Percentiles rank a stretch among this genome's conserved stretches.
Evolutionary conservation across 2,329 filamentous ascomycete genomes (phyloP).

Genomic region (Lasiodiplodia gonubiensis): DNA sequence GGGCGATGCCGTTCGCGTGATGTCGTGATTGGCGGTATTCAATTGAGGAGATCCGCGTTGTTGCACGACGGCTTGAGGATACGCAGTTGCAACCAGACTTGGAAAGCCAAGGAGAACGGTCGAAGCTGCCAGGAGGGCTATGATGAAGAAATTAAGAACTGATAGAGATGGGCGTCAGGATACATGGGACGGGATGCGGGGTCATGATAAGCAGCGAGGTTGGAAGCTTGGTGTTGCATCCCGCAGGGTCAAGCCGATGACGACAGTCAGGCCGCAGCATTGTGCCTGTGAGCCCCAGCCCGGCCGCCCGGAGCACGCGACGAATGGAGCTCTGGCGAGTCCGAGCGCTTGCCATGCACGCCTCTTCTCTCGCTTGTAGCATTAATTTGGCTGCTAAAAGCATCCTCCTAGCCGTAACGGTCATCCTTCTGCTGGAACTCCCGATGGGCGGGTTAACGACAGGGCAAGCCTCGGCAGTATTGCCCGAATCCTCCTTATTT

Average conservation of each 20-base stretch:
- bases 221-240: constrained; percentile 12
- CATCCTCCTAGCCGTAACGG: not conserved
- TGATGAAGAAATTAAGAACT: no score
- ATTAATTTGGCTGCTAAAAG: constrained; percentile 11
- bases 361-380: constrained; percentile 4
- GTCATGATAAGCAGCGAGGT: constrained; percentile 3
- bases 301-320: constrained; percentile 2
- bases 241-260: not conserved
- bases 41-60: not conserved
- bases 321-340: not conserved
- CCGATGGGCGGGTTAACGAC: not conserved
- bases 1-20: not conserved
- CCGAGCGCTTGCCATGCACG: not conserved
- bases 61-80: not conserved
- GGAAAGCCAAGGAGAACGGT: not conserved
- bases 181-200: not conserved
- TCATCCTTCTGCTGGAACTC: constrained; percentile 1
- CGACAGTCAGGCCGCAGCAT: not conserved
- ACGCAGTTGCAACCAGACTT: not conserved
- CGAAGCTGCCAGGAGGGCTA: not conserved
- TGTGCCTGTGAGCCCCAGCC: not conserved
- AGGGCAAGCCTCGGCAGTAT: not conserved
- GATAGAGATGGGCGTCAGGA: not conserved
- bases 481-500: not conserved
- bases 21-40: not conserved